Evolutionary conservation across 2,329 filamentous ascomycete species (phyloP), one percentile per base, ranked within the genome.

Genomic region (Delphinella strobiligena): DNA sequence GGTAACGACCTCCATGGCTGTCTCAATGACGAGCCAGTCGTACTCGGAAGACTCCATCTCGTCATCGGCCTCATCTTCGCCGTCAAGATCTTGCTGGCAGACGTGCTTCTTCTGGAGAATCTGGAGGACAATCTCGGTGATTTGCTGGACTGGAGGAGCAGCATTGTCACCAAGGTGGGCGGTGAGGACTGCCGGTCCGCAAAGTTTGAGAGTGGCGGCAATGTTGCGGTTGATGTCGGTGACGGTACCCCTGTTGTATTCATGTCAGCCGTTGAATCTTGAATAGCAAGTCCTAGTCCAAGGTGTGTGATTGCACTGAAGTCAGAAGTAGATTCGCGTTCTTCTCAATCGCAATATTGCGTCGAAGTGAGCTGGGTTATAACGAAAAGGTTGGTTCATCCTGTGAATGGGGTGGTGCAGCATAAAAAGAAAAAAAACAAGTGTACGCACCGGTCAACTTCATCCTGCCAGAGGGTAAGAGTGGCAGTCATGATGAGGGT

Each of bases 291-390:
- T 29, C 11, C 5, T 22, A 3, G 19, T 19, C 5, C 17, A 5
- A 17, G 15, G 29, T n/a, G 11, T 14, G 10, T 41, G 19, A 33
- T 36, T n/a, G 5, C 36, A 16, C 19, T 37, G n/a, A 27, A 31
- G 11, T 43, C 41, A 43, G 41, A n/a, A 38, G 37, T 33, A 71
- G 41, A 38, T 66, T 73, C 81, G 86, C 69, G 66, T 93, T 91
- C 80, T 80, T 85, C 86, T 82, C 86, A 93, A 78, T 67, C 78
- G 78, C 82, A 77, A 60, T 68, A 74, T 68, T 74, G 84, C 80
- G 80, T 96, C 82, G 84, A 85, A 94, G 88, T 95, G 89, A 95
- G 88, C 88, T 95, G 88, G 87, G 89, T 89, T 7, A 75, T 89
- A 88, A 88, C 85, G 84, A 78, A 76, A 68, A 64, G 69, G 75